These are phyloP conservation scores for Cutaneotrichosporon sp. DNA, from an alignment of 1,284 basidiomycete genomes.

Conservation along the genomic window DNA sequence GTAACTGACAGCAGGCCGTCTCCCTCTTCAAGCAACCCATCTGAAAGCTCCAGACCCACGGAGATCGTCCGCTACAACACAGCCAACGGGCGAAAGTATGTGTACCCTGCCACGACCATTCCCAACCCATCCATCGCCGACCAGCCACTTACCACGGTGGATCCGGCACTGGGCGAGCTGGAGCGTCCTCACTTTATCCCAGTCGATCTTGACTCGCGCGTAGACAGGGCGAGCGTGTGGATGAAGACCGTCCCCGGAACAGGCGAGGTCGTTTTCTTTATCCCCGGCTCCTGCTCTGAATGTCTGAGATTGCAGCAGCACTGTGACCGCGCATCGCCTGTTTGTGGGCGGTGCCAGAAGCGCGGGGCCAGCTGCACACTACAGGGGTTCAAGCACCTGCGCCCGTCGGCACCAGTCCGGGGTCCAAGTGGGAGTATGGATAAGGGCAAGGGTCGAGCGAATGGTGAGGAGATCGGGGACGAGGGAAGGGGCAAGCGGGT, in stretches of 20 bases:
- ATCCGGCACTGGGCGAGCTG: conserved; percentile 25
- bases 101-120: conserved; percentile 82
- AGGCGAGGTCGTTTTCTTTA: conserved; percentile 31
- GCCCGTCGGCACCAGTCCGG: background rate
- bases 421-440: conserved; percentile 1
- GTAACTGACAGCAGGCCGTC: background rate
- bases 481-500: conserved; percentile 30
- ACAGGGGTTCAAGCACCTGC: conserved; percentile 25
- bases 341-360: conserved; percentile 32
- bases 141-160: background rate
- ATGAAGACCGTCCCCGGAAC: conserved; percentile 25
- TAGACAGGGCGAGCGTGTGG: conserved; percentile 39
- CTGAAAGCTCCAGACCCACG: background rate
- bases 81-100: background rate
- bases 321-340: conserved; percentile 39
- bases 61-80: background rate
- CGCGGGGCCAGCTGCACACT: conserved; percentile 26
- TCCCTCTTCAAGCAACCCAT: background rate
- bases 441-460: conserved; percentile 32
- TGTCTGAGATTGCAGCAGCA: conserved; percentile 33
- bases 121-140: conserved; percentile 44
- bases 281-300: conserved; percentile 35
- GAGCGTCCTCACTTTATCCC: conserved; percentile 39
- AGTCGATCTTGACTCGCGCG: conserved; percentile 34
- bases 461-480: conserved; percentile 13